Evolutionary conservation across 164 flowering plant genomes (phyloP), one percentile per base, ranked within the genome.

Genomic region (Nymphaea colorata): DNA sequence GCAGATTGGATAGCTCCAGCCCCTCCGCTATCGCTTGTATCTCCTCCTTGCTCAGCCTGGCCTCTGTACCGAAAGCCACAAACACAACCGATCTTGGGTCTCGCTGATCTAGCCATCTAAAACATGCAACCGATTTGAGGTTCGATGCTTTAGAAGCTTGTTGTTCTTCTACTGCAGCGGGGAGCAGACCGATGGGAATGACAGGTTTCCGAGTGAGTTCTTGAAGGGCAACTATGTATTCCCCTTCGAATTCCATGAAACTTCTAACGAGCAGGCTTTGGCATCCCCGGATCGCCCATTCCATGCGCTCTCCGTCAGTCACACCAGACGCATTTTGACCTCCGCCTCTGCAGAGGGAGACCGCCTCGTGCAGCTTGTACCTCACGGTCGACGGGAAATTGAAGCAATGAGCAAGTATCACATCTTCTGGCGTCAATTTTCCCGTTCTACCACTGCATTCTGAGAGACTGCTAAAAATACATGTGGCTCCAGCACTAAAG

Each of bases 191-290:
- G 16, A 25, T 12, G 11, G 66, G 44, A 42, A 25, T 36, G 42
- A 64, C 44, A 5, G 43, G 44, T 41, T 25, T 64, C 41, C 41
- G n/a, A 6, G 17, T 6, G 16, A 25, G 7, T 42, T 64, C 36
- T 7, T 64, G 42, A 8, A 25, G 8, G 16, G 6, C 43, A 7
- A 17, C 5, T 1, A 25, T 6, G 41, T 64, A 25, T 8, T 25
- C 42, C 11, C 42, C 66, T 15, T 64, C 66, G 44, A 86, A 76
- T 68, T 83, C 92, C 2, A 53, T 4, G 61, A 78, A 77, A 59
- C 82, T 85, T 44, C 93, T 55, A 4, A 87, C 4, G 0, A 71
- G 69, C 41, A 86, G 79, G 6, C 80, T 66, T 10, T 78, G 77
- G 51, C 86, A 59, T 3, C 73, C 89, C 6, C 44, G 44, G 11